Percentiles rank a stretch among this genome's conserved stretches.
Evolutionary conservation across 495 filamentous ascomycete species (phyloP).

Genomic region (Tuber calosporum): DNA sequence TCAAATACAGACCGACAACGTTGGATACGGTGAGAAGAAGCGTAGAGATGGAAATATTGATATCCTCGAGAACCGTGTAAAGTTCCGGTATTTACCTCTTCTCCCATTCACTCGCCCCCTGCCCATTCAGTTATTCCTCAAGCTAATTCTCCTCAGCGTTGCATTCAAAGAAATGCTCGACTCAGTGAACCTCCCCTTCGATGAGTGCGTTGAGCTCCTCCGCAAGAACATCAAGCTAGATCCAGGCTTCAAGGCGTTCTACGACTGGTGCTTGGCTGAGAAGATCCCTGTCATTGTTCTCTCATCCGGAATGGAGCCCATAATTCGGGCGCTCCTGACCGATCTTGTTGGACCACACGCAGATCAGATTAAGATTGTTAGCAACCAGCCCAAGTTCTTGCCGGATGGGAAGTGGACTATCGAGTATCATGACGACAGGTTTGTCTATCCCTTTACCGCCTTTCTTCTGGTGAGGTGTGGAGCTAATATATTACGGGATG

Average conservation of each 20-base stretch:
- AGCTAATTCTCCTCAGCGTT: constrained; percentile 48
- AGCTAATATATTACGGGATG: constrained; percentile 28
- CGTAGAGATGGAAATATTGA: constrained; percentile 58
- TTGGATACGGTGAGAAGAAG: constrained; percentile 72
- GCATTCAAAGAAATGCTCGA: constrained; percentile 84
- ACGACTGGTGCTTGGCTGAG: constrained; percentile 66
- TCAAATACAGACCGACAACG: constrained; percentile 65
- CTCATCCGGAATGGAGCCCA: constrained; percentile 82
- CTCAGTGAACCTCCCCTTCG: constrained; percentile 67
- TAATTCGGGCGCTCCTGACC: constrained; percentile 75
- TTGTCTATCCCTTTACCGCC: constrained; percentile 6
- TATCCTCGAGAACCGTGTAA: constrained; percentile 57
- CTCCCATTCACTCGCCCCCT: background rate
- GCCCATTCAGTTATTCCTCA: constrained; percentile 9
- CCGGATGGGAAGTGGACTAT: constrained; percentile 78
- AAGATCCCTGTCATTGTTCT: constrained; percentile 88
- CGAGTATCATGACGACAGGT: constrained; percentile 80
- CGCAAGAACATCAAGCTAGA: constrained; percentile 80
- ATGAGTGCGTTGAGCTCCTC: constrained; percentile 68
- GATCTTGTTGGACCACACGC: constrained; percentile 67
- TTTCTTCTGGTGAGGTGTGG: background rate
- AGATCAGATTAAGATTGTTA: constrained; percentile 71
- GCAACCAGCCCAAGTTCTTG: constrained; percentile 73
- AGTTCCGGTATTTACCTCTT: constrained; percentile 57
- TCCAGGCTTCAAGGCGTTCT: constrained; percentile 76